Percentiles rank a stretch among this genome's conserved stretches.
phyloP scores from a whole-genome alignment of 805 yeast species.

The Wickerhamiella galacta region DNA sequence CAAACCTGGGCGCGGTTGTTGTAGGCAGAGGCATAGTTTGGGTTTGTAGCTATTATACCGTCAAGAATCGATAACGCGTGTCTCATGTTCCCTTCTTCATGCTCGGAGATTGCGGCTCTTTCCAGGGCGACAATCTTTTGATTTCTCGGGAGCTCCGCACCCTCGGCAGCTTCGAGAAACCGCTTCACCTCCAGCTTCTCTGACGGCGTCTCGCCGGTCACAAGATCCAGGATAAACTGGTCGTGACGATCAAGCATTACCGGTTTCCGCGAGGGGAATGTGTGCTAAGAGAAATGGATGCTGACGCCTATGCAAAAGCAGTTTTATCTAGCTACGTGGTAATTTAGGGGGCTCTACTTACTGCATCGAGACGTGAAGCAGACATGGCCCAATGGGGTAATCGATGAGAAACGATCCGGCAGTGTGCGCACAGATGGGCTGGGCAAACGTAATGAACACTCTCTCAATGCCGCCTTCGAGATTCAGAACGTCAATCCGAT shows the following conservation, averaged over 20 bases:
- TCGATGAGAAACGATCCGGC: background rate
- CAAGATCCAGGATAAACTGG: background rate
- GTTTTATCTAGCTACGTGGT: background rate
- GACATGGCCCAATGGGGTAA: background rate
- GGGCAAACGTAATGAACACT: background rate
- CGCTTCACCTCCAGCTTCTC: background rate
- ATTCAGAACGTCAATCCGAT: background rate
- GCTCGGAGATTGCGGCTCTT: conserved; percentile 13
- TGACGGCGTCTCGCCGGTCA: background rate
- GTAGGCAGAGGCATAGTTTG: conserved; percentile 21
- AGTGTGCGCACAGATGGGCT: background rate
- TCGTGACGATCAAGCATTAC: background rate
- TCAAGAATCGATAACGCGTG: conserved; percentile 12
- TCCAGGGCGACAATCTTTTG: conserved; percentile 4
- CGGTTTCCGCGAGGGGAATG: background rate
- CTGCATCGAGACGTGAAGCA: background rate
- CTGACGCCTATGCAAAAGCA: too few relatives aligned
- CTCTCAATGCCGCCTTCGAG: background rate
- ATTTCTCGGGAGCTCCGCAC: background rate
- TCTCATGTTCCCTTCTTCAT: conserved; percentile 2
- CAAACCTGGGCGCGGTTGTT: conserved; percentile 21
- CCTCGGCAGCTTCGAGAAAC: background rate
- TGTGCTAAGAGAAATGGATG: background rate
- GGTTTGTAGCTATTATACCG: conserved; percentile 13
- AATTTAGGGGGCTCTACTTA: background rate